A percentile compares a stretch with the other conserved stretches of the same genome.
Evolutionary conservation across 345 rosid species (phyloP).

Genomic region (Euphorbia tirucalli): DNA sequence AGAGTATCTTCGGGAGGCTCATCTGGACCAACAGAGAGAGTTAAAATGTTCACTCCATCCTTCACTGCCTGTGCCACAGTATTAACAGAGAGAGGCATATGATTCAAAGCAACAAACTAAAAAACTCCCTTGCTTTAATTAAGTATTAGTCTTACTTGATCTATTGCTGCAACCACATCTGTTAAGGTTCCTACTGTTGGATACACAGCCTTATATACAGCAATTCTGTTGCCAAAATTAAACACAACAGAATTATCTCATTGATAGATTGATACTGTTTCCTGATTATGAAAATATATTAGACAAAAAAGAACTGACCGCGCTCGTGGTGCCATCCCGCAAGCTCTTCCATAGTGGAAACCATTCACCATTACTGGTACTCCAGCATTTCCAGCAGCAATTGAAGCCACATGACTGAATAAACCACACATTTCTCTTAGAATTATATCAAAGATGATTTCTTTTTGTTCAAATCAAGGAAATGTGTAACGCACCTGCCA

Average conservation of each 20-base stretch:
- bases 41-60: conserved; percentile 71
- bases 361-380: conserved; percentile 74
- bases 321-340: conserved; percentile 89
- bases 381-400: conserved; percentile 74
- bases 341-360: conserved; percentile 64
- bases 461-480: no score
- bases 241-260: no score
- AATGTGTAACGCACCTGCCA: conserved; percentile 54
- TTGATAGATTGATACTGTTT: not conserved
- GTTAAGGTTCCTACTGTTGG: conserved; percentile 72
- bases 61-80: conserved; percentile 42
- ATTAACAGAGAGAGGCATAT: not conserved
- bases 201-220: conserved; percentile 79
- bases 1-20: conserved; percentile 56
- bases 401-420: conserved; percentile 78
- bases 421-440: not conserved
- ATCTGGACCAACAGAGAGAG: conserved; percentile 71
- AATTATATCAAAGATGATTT: no score
- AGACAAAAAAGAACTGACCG: conserved; percentile 33
- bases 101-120: not conserved
- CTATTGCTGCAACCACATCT: conserved; percentile 85
- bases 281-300: not conserved
- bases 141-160: conserved; percentile 58
- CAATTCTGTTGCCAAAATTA: conserved; percentile 43
- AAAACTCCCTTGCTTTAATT: not conserved